Conservation (phyloP, 495 filamentous ascomycete genomes). For the Neurospora tetraspora region DNA sequence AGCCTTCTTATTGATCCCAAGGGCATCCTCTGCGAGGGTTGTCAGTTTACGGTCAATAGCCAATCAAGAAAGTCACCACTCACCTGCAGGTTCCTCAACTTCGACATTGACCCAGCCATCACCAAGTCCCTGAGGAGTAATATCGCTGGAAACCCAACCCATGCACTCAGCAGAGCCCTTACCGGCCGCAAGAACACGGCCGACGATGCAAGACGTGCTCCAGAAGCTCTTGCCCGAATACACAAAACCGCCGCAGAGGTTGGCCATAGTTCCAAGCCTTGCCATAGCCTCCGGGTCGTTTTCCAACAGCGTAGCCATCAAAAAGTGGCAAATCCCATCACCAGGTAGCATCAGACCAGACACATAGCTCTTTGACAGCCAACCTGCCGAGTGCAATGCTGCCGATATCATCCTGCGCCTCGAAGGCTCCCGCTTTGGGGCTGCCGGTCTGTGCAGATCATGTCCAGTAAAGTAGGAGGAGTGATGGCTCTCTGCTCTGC, state of each 20-base stretch:
- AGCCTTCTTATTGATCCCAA: constrained; percentile 33
- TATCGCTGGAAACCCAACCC: constrained; percentile 61
- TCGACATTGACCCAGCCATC: constrained; percentile 59
- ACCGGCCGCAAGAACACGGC: constrained; percentile 59
- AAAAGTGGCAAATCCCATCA: constrained; percentile 58
- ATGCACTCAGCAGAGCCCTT: constrained; percentile 62
- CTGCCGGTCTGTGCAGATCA: constrained; percentile 1
- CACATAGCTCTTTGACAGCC: constrained; percentile 71
- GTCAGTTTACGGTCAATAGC: background rate
- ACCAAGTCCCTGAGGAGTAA: constrained; percentile 38
- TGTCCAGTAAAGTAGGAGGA: constrained; percentile 29
- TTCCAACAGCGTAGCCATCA: constrained; percentile 71
- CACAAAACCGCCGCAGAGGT: constrained; percentile 70
- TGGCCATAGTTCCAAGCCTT: constrained; percentile 56
- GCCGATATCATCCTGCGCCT: constrained; percentile 31
- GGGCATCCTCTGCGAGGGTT: constrained; percentile 26
- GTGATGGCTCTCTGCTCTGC: constrained; percentile 24
- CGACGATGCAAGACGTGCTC: constrained; percentile 71
- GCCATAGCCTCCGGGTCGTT: constrained; percentile 57
- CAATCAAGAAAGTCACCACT: constrained; percentile 7
- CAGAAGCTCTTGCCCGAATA: constrained; percentile 66
- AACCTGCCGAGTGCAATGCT: constrained; percentile 49
- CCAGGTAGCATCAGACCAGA: constrained; percentile 73
- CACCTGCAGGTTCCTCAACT: constrained; percentile 40
- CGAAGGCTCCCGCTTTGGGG: constrained; percentile 17